Conservation (phyloP, 2,329 filamentous ascomycete genomes). For the Monilinia aucupariae region DNA sequence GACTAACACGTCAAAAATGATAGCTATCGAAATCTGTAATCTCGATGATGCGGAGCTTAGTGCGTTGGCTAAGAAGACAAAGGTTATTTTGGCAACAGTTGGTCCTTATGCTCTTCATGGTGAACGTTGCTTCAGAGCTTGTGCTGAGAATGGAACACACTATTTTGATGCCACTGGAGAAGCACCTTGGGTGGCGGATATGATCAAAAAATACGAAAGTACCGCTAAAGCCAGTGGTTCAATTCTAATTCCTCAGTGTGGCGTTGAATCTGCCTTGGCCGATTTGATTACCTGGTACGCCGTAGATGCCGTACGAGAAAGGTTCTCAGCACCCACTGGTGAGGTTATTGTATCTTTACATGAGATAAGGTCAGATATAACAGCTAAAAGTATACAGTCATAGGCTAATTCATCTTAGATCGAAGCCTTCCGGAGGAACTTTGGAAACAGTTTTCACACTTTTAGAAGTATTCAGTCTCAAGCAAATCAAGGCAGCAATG, state of each 20-base stretch:
- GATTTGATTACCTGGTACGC: constrained; percentile 54
- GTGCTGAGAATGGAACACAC: constrained; percentile 57
- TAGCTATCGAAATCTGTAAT: constrained; percentile 49
- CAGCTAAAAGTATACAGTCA: neutral
- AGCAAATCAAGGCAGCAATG: constrained; percentile 43
- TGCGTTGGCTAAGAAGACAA: constrained; percentile 50
- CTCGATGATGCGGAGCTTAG: constrained; percentile 44
- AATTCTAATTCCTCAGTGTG: constrained; percentile 56
- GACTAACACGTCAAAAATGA: neutral
- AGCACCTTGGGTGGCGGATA: constrained; percentile 50
- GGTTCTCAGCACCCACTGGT: constrained; percentile 45
- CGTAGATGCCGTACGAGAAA: constrained; percentile 43
- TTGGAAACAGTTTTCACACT: constrained; percentile 60
- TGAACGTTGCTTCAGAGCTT: constrained; percentile 55
- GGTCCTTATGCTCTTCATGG: constrained; percentile 55
- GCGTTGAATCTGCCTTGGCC: constrained; percentile 56
- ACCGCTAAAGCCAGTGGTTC: constrained; percentile 50
- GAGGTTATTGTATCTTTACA: constrained; percentile 50
- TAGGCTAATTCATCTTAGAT: constrained; percentile 35
- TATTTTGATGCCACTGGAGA: constrained; percentile 62
- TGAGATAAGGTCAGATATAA: constrained; percentile 38
- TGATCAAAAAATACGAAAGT: constrained; percentile 55
- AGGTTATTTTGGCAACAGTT: constrained; percentile 52
- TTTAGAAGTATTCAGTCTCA: constrained; percentile 48
- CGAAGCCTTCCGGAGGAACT: constrained; percentile 58